A percentile compares a stretch with the other conserved stretches of the same genome.
Evolutionary conservation across 2,329 filamentous ascomycete species (phyloP).

Genomic region (Colletotrichum sp.): DNA sequence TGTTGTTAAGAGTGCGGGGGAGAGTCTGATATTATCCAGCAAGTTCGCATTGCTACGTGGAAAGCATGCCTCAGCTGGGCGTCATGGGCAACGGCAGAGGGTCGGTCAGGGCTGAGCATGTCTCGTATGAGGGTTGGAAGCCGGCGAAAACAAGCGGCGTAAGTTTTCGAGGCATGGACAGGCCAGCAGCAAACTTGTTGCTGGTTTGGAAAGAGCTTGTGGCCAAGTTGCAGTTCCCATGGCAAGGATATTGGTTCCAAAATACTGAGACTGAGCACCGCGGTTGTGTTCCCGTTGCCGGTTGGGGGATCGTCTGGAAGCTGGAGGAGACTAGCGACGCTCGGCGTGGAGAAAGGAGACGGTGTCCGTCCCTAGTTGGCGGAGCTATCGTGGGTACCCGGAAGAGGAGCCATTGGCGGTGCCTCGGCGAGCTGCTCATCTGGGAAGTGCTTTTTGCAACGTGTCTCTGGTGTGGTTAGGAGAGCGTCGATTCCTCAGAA

Average conservation of each 20-base stretch:
- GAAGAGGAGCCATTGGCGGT: background rate
- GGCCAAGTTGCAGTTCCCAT: background rate
- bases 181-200: background rate
- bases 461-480: background rate
- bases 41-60: background rate
- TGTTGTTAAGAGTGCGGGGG: background rate
- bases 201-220: background rate
- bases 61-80: background rate
- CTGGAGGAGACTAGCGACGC: background rate
- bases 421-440: background rate
- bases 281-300: background rate
- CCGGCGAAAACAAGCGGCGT: background rate
- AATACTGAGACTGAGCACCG: background rate
- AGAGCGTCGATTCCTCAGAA: background rate
- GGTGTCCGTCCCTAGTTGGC: background rate
- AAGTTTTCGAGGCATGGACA: background rate
- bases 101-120: background rate
- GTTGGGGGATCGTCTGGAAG: background rate
- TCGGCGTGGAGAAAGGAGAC: slow-evolving; percentile 6
- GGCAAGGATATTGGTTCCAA: background rate
- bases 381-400: background rate
- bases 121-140: background rate
- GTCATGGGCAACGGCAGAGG: background rate
- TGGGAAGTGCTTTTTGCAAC: background rate
- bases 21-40: background rate